A percentile compares a stretch with the other conserved stretches of the same genome.
phyloP scores from a whole-genome alignment of 2,329 filamentous ascomycete species.

The Colletotrichum sp. region DNA sequence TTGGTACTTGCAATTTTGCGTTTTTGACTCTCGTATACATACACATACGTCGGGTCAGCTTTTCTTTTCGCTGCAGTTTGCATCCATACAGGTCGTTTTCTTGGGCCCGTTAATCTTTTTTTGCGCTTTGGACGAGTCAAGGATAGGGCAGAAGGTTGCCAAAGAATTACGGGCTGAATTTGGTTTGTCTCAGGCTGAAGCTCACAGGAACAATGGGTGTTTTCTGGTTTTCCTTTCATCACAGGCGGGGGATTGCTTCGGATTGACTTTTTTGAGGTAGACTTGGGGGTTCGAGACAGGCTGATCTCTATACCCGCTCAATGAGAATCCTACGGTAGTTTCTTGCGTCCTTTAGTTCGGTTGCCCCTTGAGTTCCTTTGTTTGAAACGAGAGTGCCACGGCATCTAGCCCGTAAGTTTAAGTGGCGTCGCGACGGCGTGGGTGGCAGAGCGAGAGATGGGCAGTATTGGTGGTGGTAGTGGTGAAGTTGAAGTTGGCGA shows the following conservation, averaged over 20 bases:
- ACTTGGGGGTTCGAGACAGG: constrained; percentile 3
- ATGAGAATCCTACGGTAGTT: background rate
- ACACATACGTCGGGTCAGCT: background rate
- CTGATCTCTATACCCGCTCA: background rate
- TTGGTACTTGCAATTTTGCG: background rate
- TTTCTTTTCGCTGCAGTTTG: background rate
- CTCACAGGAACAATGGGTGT: background rate
- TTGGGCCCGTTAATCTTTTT: background rate
- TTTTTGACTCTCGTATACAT: background rate
- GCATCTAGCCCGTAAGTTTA: background rate
- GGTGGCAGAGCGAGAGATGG: background rate
- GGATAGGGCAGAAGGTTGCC: background rate
- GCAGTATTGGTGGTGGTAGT: background rate
- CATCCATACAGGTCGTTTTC: background rate
- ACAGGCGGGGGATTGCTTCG: background rate
- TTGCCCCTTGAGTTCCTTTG: constrained; percentile 1
- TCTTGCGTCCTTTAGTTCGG: background rate
- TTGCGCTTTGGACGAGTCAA: background rate
- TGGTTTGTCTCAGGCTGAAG: constrained; percentile 1
- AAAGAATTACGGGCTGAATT: background rate
- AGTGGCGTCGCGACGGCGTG: background rate
- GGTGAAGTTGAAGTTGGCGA: constrained; percentile 9
- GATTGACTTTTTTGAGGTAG: background rate
- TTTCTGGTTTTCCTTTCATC: constrained; percentile 1
- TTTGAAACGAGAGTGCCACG: background rate